Base-by-base conservation (phyloP, 148 eudicot species). In the Fallopia convolvulus region DNA sequence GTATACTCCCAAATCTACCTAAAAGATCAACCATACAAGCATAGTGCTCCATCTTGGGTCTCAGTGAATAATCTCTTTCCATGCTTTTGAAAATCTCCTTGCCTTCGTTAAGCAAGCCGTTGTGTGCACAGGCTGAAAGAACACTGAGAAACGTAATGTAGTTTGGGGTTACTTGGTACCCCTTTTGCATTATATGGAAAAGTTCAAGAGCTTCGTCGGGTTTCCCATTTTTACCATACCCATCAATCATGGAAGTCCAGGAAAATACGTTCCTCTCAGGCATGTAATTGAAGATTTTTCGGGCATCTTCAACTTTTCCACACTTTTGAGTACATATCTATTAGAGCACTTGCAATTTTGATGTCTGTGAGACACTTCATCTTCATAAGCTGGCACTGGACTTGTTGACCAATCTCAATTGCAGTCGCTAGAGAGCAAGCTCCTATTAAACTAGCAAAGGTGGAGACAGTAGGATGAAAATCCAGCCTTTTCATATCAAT, bases 161-260 rank as follows among this genome's bases (percentile, higher is more conserved):
- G 74, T 92, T 95, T 48, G 97, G 99, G 26, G 71, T 80, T 7
- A 80, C 77, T 21, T 3, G 65, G 61, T 41, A 15, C 40, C 70
- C 81, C 21, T 18, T 80, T 78, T 75, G 88, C 99, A 95, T 85
- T 75, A 46, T 82, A 75, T 42, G 18, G 74, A 95, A 91, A 76
- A 95, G 80, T 60, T 80, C 79, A 52, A 95, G 86, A 39, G 97
- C 91, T 83, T 91, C 88, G 47, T 63, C n/a, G 46, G 97, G 84
- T 15, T 85, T 76, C 21, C 99, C 99, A 53, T 92, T 89, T 76
- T 91, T 95, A 11, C 99, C 99, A 52, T 91, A 95, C 44, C 99
- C 99, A 80, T 92, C 97, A 42, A 95, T 88, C 92, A 92, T 86
- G 74, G 99, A 95, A 75, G 99, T 92, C 99, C 99, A 95, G 5